Evolutionary conservation across 192 early-diverging fungal genomes (phyloP), one percentile per base, ranked within the genome.

Genomic region (Lobosporangium transversale): DNA sequence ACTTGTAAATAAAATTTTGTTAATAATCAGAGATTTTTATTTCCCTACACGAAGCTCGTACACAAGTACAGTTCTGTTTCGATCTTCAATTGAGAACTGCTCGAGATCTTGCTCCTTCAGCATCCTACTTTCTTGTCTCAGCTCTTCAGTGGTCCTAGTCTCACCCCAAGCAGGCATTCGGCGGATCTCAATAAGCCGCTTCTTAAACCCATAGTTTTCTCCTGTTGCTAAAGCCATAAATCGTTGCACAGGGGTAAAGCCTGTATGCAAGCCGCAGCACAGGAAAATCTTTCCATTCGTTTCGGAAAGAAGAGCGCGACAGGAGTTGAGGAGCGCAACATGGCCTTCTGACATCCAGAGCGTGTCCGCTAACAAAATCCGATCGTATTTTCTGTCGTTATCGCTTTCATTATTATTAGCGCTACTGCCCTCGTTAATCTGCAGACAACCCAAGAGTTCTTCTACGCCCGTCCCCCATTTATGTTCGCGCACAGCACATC

Each of bases 331-430:
- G 5, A 75, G 58, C 0, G 49, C 49, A 17, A 30, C 50, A 56
- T 75, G 71, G 0, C 71, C 63, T 5, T 75, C 71, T 10, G 71
- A 75, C 4, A 66, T 58, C 71, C 71, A 75, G 29, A 75, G 63
- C 4, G 71, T 75, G 29, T 75, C 71, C 2, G 71, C 71, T 32
- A 75, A 23, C 8, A 75, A 27, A 24, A 75, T 56, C 71, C 71
- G 66, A 40, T 75, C 57, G 35, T 75, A 75, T n/a, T 57, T 30
- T n/a, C 1, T 24, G 2, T 29, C 15, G 3, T 21, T 11, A 4
- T 18, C 49, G 3, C 18, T 40, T 36, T 9, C 35, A 43, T 6
- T 18, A 35, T 0, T 6, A 2, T 2, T 23, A 2, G 42, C 44
- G 15, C n/a, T 11, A 9, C 56, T 57, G 8, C 8, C 7, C 14